These are phyloP conservation scores for Abortiporus biennis DNA, from an alignment of 1,284 basidiomycete species.

Conservation along the genomic window DNA sequence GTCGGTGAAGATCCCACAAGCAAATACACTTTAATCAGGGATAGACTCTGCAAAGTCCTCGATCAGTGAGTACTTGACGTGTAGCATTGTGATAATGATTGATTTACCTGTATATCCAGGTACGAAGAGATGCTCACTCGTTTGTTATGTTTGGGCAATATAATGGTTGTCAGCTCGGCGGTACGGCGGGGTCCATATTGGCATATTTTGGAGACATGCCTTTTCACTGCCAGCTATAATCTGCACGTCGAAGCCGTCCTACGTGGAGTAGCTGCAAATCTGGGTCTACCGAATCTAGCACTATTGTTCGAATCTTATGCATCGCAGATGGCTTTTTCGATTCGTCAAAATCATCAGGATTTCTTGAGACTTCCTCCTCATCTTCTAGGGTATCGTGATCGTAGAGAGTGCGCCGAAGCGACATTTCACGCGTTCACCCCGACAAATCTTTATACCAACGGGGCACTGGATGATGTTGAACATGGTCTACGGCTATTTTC, in stretches of 20 bases:
- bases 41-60: constrained; percentile 35
- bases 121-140: constrained; percentile 79
- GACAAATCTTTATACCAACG: constrained; percentile 42
- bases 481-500: constrained; percentile 46
- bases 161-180: constrained; percentile 76
- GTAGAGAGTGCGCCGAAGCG: constrained; percentile 52
- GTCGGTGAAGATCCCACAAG: constrained; percentile 23
- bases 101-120: constrained; percentile 28
- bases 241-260: constrained; percentile 65
- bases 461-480: constrained; percentile 20
- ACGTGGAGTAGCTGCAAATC: constrained; percentile 50
- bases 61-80: constrained; percentile 36
- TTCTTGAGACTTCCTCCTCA: constrained; percentile 63
- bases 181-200: constrained; percentile 85
- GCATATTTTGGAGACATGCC: constrained; percentile 75
- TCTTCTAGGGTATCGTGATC: constrained; percentile 66
- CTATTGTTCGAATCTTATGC: constrained; percentile 78
- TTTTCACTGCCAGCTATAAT: constrained; percentile 41
- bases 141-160: constrained; percentile 75
- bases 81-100: constrained; percentile 8
- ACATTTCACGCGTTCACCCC: constrained; percentile 61
- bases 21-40: constrained; percentile 41
- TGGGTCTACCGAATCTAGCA: constrained; percentile 65
- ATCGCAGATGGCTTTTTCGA: constrained; percentile 67
- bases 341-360: constrained; percentile 44